Base-by-base conservation (phyloP, 139 green algal species). In the Micractinium sp. region DNA sequence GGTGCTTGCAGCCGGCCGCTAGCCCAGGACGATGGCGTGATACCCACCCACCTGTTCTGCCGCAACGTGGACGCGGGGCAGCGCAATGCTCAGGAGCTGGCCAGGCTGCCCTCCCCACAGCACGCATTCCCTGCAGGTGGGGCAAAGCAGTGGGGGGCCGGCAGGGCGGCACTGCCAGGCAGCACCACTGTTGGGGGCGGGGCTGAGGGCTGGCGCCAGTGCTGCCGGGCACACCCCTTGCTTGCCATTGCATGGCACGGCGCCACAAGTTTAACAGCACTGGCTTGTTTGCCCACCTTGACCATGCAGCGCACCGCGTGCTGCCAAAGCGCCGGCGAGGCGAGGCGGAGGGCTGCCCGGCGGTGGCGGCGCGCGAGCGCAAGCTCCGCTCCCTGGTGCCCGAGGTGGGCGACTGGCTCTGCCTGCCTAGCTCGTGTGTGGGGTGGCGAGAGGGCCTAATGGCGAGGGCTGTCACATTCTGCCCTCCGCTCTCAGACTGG, bases 31-130 rank as follows among this genome's bases (percentile, higher is more conserved):
- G 78, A 83, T 25, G 78, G 78, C 25, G 41, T 83, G 16, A 22
- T 66, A 14, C 78, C 78, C 39, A 83, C 78, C 27, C 47, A 66
- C 16, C 78, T 83, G 27, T 83, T 83, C 39, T 83, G 78, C 78
- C 61, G 61, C 25, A 83, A 83, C 78, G 66, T 83, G 22, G 39
- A 63, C 25, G 78, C 78, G 0, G 31, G 78, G 23, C 33, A 60
- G 78, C 78, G 27, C 39, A 83, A 83, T 33, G 39, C 39, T 0
- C 23, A 41, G 9, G 39, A 83, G 78, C 78, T 83, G 78, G 78
- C 78, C 23, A 60, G 27, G 78, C 39, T 83, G 39, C 78, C 78
- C 39, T 36, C 39, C 9, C 22, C 33, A 25, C 78, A 83, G 78
- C 29, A 83, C 39, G 27, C 25, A 14, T 83, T 83, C 39, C 78